These are phyloP conservation scores for Penicillium decumbens DNA, from an alignment of 2,329 filamentous ascomycete species.

Conservation along the genomic window DNA sequence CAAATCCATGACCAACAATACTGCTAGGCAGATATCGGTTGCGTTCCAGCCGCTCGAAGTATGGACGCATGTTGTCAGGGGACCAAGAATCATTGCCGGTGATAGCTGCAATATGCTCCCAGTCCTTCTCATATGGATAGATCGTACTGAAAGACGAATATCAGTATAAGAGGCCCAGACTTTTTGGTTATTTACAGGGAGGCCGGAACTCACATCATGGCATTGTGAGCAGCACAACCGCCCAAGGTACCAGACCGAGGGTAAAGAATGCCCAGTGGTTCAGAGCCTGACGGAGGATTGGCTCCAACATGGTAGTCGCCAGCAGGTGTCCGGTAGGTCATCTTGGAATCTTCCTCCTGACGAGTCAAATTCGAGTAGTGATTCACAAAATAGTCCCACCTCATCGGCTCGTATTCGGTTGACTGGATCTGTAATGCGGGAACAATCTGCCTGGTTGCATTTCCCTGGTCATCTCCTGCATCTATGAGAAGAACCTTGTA, in stretches of 20 bases:
- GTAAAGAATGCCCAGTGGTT: constrained; percentile 52
- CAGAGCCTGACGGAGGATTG: constrained; percentile 49
- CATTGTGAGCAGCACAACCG: constrained; percentile 59
- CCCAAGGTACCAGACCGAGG: constrained; percentile 54
- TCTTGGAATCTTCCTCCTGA: constrained; percentile 56
- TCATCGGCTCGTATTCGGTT: constrained; percentile 29
- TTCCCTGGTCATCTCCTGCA: constrained; percentile 35
- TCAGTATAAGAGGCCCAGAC: background rate
- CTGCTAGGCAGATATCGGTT: constrained; percentile 48
- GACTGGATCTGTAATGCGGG: constrained; percentile 13
- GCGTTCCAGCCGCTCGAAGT: constrained; percentile 52
- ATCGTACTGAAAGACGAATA: constrained; percentile 37
- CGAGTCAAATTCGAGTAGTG: constrained; percentile 55
- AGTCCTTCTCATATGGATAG: constrained; percentile 56
- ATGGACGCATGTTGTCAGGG: constrained; percentile 52
- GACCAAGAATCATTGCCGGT: constrained; percentile 59
- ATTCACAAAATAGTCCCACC: constrained; percentile 46
- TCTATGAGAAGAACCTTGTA: constrained; percentile 38
- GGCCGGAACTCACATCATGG: constrained; percentile 44
- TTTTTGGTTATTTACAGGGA: too few species aligned
- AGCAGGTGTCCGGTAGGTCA: constrained; percentile 51
- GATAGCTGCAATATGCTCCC: constrained; percentile 51
- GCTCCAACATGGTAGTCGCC: constrained; percentile 54
- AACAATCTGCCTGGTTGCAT: too few species aligned
- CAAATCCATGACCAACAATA: constrained; percentile 51